These are phyloP conservation scores for Aphanomyces invadans DNA, from an alignment of 352 stramenopile species.

Conservation along the genomic window DNA sequence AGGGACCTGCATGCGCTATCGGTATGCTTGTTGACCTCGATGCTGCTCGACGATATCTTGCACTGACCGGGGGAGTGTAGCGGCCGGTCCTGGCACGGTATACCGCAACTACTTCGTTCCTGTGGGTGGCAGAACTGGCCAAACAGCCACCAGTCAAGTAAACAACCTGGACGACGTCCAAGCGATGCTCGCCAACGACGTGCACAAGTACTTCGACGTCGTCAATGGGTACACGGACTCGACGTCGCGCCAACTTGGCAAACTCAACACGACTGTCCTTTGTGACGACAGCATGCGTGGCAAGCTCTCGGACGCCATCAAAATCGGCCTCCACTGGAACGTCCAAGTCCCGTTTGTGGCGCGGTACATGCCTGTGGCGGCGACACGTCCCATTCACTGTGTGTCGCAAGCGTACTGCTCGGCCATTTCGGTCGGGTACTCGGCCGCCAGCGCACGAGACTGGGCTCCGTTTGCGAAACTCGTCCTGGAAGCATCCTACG, in stretches of 20 bases:
- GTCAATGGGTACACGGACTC: conserved; percentile 29
- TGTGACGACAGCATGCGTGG: conserved; percentile 1
- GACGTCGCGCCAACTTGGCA: neutral
- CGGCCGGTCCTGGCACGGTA: conserved; percentile 26
- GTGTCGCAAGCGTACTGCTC: conserved; percentile 31
- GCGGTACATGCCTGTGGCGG: neutral
- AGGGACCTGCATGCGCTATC: conserved; percentile 30
- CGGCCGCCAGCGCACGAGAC: neutral
- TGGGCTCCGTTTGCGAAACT: conserved; percentile 26
- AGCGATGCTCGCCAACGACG: conserved; percentile 14
- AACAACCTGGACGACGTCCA: conserved; percentile 26
- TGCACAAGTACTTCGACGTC: conserved; percentile 24
- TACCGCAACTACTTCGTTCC: conserved; percentile 33
- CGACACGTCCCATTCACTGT: neutral
- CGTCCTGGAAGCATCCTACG: conserved; percentile 27
- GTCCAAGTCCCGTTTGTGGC: conserved; percentile 23
- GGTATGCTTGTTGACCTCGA: neutral
- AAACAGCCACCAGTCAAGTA: conserved; percentile 20
- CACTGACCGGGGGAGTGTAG: neutral
- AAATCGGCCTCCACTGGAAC: conserved; percentile 31
- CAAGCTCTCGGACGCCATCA: conserved; percentile 1
- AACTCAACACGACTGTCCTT: neutral
- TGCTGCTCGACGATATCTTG: neutral
- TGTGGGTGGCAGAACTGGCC: neutral
- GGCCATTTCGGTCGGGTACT: conserved; percentile 28